phyloP scores from a whole-genome alignment of 1,139 yeast genomes.

The Nakaseomyces nivariensis region DNA sequence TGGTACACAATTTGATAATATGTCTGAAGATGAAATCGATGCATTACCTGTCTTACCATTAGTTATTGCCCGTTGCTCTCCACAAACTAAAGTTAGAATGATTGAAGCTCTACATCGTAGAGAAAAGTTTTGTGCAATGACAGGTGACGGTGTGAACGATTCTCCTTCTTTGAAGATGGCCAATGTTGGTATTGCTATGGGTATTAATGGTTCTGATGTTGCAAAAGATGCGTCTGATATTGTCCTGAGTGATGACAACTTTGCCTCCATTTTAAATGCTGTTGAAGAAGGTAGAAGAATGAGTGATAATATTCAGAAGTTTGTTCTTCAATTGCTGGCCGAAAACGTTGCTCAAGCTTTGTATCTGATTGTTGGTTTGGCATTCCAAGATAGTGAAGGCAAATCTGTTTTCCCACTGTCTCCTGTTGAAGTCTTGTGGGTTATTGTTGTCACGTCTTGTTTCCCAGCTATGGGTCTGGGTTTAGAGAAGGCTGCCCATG shows the following conservation, averaged over 20 bases:
- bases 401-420: slow-evolving; percentile 68
- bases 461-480: slow-evolving; percentile 98
- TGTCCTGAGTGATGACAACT: slow-evolving; percentile 94
- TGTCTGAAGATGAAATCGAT: slow-evolving; percentile 60
- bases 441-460: slow-evolving; percentile 94
- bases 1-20: slow-evolving; percentile 69
- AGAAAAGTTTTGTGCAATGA: slow-evolving; percentile 97
- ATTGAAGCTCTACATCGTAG: slow-evolving; percentile 85
- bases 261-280: slow-evolving; percentile 84
- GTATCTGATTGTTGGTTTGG: slow-evolving; percentile 63
- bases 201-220: slow-evolving; percentile 92
- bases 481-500: slow-evolving; percentile 93
- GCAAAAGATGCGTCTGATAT: slow-evolving; percentile 98
- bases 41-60: slow-evolving; percentile 70
- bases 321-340: slow-evolving; percentile 86
- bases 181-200: slow-evolving; percentile 97
- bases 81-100: slow-evolving; percentile 89
- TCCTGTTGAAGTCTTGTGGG: slow-evolving; percentile 98
- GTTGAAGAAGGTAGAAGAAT: slow-evolving; percentile 97
- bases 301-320: slow-evolving; percentile 86
- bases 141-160: slow-evolving; percentile 98
- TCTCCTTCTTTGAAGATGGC: slow-evolving; percentile 98
- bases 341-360: slow-evolving; percentile 88
- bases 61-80: slow-evolving; percentile 93
- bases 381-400: slow-evolving; percentile 67